A percentile compares a stretch with the other conserved stretches of the same genome.
phyloP scores from a whole-genome alignment of 495 filamentous ascomycete genomes.

The Viridothelium virens region DNA sequence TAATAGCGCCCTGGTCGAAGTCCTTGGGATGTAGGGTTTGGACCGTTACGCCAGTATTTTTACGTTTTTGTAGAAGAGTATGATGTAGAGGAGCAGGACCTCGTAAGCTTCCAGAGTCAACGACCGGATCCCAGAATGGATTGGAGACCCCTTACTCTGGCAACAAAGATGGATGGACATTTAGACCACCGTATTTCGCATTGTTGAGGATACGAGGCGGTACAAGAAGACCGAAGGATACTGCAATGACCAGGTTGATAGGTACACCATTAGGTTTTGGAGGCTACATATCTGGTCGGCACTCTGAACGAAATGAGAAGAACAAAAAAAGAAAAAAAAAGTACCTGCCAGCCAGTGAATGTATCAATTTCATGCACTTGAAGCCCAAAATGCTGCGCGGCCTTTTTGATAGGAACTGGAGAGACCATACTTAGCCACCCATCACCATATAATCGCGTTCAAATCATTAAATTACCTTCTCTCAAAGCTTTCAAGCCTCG shows the following conservation, averaged over 20 bases:
- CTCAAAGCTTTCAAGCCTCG: conserved; percentile 62
- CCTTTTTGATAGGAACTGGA: conserved; percentile 64
- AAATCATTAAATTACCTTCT: conserved; percentile 47
- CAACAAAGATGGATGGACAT: conserved; percentile 90
- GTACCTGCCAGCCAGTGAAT: conserved; percentile 64
- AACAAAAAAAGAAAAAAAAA: conserved; percentile 22
- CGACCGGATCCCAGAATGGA: not conserved
- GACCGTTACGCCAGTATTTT: conserved; percentile 62
- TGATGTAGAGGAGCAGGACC: conserved; percentile 64
- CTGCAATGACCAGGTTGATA: conserved; percentile 80
- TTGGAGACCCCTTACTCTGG: conserved; percentile 55
- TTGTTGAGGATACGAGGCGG: conserved; percentile 62
- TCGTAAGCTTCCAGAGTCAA: conserved; percentile 48
- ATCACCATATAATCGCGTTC: not conserved
- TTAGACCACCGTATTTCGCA: conserved; percentile 76
- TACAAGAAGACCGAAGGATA: conserved; percentile 91
- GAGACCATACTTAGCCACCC: conserved; percentile 17
- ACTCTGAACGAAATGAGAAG: no score
- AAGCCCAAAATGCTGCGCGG: conserved; percentile 55
- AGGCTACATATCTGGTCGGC: conserved; percentile 38
- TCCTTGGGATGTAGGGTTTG: conserved; percentile 68
- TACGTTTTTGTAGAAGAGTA: conserved; percentile 53
- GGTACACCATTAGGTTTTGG: conserved; percentile 44
- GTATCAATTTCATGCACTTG: conserved; percentile 67
- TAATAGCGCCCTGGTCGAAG: conserved; percentile 72